These are phyloP conservation scores for Xylariaceae sp. DNA, from an alignment of 2,329 filamentous ascomycete species.

Conservation along the genomic window DNA sequence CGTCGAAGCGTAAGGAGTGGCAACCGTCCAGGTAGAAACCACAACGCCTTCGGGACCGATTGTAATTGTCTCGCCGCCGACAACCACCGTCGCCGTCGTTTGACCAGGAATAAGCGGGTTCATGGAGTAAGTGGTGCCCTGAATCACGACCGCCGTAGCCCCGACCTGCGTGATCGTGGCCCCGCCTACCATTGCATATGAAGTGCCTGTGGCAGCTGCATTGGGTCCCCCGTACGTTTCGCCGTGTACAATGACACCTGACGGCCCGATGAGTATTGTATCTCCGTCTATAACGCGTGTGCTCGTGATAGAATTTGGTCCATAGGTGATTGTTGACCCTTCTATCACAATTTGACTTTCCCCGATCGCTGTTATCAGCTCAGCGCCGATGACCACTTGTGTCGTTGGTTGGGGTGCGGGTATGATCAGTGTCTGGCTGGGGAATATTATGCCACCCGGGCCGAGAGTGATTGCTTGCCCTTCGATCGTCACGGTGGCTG, in stretches of 20 bases:
- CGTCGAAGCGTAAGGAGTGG: constrained; percentile 43
- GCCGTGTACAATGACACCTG: constrained; percentile 38
- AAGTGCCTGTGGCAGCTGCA: constrained; percentile 34
- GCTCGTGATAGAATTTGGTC: constrained; percentile 29
- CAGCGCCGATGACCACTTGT: constrained; percentile 45
- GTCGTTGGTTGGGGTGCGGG: constrained; percentile 33
- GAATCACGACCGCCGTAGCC: constrained; percentile 46
- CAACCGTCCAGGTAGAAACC: constrained; percentile 42
- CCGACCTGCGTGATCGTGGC: constrained; percentile 49
- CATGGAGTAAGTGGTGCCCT: constrained; percentile 48
- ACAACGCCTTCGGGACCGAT: constrained; percentile 48
- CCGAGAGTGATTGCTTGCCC: constrained; percentile 25
- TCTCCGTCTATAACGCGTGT: constrained; percentile 46
- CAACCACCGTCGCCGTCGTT: constrained; percentile 40
- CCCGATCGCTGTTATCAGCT: constrained; percentile 43
- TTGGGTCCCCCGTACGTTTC: constrained; percentile 41
- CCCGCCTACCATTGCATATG: constrained; percentile 48
- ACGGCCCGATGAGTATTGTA: constrained; percentile 47
- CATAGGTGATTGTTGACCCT: constrained; percentile 45
- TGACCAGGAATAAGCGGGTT: constrained; percentile 36
- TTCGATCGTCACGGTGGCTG: constrained; percentile 32
- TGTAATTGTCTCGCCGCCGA: constrained; percentile 49
- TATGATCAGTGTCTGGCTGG: constrained; percentile 36
- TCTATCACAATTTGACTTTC: constrained; percentile 38
- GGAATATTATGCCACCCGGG: constrained; percentile 33